Evolutionary conservation across 2,329 filamentous ascomycete species (phyloP).

Genomic region (Sclerotinia spermophila): DNA sequence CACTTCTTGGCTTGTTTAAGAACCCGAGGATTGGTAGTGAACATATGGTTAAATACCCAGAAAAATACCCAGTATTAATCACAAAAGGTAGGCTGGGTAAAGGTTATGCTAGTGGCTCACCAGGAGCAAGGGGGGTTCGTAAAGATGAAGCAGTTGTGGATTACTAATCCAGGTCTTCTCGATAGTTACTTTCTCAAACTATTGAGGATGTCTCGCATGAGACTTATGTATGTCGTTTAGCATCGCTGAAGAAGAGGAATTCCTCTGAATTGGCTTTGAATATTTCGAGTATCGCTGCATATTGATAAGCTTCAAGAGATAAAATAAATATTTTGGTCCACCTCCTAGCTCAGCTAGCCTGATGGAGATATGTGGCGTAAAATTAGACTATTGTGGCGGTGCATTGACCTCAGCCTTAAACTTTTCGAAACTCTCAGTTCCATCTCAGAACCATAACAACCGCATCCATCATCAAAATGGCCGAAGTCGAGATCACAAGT

Average conservation of each 20-base stretch:
- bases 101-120: neutral
- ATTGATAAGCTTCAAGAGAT: neutral
- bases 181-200: neutral
- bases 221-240: neutral
- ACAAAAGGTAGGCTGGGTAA: neutral
- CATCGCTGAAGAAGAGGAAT: neutral
- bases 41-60: no score
- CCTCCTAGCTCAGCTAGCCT: neutral
- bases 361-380: neutral
- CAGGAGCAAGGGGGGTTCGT: neutral
- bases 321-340: neutral
- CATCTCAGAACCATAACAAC: slow-evolving; percentile 14
- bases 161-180: neutral
- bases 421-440: slow-evolving; percentile 5
- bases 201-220: neutral
- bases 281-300: neutral
- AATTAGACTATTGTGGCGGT: neutral
- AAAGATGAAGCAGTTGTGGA: neutral
- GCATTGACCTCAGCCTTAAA: slow-evolving; percentile 19
- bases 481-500: slow-evolving; percentile 31
- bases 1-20: neutral
- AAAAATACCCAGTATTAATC: no score
- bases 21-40: no score
- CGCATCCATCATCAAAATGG: slow-evolving; percentile 24
- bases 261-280: neutral